Conservation (phyloP, 495 filamentous ascomycete species). For the Neurospora tetrasperma region DNA sequence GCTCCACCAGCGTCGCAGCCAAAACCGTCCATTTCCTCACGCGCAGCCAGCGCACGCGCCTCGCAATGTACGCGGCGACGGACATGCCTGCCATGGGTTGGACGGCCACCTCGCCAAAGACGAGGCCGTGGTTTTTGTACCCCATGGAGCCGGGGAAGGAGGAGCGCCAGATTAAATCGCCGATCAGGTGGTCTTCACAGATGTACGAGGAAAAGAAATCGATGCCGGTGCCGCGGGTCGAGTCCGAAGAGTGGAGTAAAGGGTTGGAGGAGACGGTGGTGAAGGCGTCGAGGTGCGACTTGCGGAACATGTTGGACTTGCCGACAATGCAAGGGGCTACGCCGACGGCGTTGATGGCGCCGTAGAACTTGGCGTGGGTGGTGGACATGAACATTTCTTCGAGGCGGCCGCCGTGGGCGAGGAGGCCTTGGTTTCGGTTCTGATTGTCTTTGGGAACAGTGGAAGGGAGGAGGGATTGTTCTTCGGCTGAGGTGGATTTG, state of each 20-base stretch:
- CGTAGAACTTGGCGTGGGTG: slow-evolving; percentile 96
- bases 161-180: slow-evolving; percentile 76
- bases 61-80: slow-evolving; percentile 66
- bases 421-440: neutral
- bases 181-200: slow-evolving; percentile 95
- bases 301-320: slow-evolving; percentile 97
- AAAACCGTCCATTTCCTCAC: slow-evolving; percentile 92
- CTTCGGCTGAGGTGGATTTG: neutral
- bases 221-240: slow-evolving; percentile 52
- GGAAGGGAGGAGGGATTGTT: slow-evolving; percentile 9
- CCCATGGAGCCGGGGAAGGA: slow-evolving; percentile 27
- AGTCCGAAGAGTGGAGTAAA: slow-evolving; percentile 32
- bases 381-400: slow-evolving; percentile 93
- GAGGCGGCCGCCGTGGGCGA: slow-evolving; percentile 61
- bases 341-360: slow-evolving; percentile 86
- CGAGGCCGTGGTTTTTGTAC: slow-evolving; percentile 71
- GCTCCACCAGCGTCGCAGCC: slow-evolving; percentile 85
- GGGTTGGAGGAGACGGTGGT: slow-evolving; percentile 47
- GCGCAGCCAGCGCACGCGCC: slow-evolving; percentile 82
- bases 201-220: slow-evolving; percentile 93
- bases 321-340: slow-evolving; percentile 91
- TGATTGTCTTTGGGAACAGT: neutral
- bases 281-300: slow-evolving; percentile 73
- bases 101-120: slow-evolving; percentile 76
- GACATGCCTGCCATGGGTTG: slow-evolving; percentile 81